Base-by-base conservation (phyloP, 2,329 filamentous ascomycete genomes). In the Arthrobotrys megalospora region DNA sequence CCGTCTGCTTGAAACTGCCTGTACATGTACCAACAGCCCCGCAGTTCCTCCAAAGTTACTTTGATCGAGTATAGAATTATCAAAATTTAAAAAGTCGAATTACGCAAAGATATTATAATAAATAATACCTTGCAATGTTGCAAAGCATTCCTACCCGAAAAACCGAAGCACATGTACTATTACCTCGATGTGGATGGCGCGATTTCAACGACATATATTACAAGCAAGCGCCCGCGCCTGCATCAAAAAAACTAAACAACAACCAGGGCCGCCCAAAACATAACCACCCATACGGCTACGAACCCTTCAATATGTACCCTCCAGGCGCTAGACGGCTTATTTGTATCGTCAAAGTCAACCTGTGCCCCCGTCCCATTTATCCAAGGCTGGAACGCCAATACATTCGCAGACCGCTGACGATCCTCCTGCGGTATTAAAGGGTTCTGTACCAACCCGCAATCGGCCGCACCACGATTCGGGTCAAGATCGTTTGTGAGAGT, bases 401-500 rank as follows among this genome's bases (percentile, higher is more conserved):
- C 38, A 41, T 63, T 53, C 24, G 24, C 50, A 2, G 60, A 66
- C 8, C 10, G 43, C 14, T 16, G 43, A 6, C 52, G 34, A n/a
- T 62, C 19, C 12, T 86, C 85, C 19, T 86, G 85, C 0, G 85
- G 82, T 60, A 89, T 83, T 32, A 90, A 80, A 24, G 86, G 84
- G 82, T 90, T 90, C 79, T 87, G 84, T 48, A 90, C 81, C 0
- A 82, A 81, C 67, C 88, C 87, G 81, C 89, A 90, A 16, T 84
- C 84, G 0, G 86, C 85, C n/a, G 87, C 85, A 73, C 83, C 81
- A 21, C 83, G 83, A 19, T 82, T 81, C 36, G 84, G 82, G 7
- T 85, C 82, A 80, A 93, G 92, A 45, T 85, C 86, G 83, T 93
- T 93, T 5, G 90, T 91, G 43, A 92, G 88, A 2, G 87, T 86